Evolutionary conservation across 306 rosid species (phyloP).

Genomic region (Pyrus pyrifolia): DNA sequence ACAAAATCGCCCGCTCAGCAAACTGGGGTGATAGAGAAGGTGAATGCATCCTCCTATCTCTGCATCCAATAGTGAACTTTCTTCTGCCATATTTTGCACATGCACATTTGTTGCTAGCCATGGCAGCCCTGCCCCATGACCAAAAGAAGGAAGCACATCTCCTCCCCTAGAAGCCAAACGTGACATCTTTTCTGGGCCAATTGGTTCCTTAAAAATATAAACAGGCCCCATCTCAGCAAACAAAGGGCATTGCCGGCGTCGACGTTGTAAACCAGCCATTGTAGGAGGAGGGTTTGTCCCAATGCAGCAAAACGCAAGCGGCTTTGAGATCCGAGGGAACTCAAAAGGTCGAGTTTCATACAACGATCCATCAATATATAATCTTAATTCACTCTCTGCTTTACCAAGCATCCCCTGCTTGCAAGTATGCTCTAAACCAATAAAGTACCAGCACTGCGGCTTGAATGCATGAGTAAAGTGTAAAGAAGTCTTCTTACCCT

Average conservation of each 20-base stretch:
- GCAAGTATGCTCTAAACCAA: conserved; percentile 87
- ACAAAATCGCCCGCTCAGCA: conserved; percentile 90
- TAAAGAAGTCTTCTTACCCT: conserved; percentile 86
- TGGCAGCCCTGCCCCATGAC: conserved; percentile 85
- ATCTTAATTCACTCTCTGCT: conserved; percentile 73
- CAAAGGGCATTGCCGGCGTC: conserved; percentile 96
- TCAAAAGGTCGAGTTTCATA: conserved; percentile 92
- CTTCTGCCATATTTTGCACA: conserved; percentile 62
- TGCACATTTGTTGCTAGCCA: conserved; percentile 76
- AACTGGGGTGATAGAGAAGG: conserved; percentile 88
- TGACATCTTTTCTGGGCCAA: conserved; percentile 83
- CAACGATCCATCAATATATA: conserved; percentile 81
- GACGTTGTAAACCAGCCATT: conserved; percentile 98
- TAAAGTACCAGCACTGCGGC: conserved; percentile 98
- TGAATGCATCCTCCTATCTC: conserved; percentile 87
- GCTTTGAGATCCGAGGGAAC: conserved; percentile 86
- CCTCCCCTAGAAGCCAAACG: conserved; percentile 95
- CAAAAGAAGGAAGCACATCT: conserved; percentile 82
- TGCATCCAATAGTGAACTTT: conserved; percentile 82
- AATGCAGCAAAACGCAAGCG: conserved; percentile 96
- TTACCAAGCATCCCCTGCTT: conserved; percentile 81
- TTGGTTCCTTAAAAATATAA: conserved; percentile 89
- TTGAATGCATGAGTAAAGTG: conserved; percentile 96
- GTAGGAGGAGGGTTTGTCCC: conserved; percentile 99
- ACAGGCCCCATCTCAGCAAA: conserved; percentile 99